Evolutionary conservation across 805 yeast genomes (phyloP), one percentile per base, ranked within the genome.

Genomic region (Kluyveromyces aestuarii): DNA sequence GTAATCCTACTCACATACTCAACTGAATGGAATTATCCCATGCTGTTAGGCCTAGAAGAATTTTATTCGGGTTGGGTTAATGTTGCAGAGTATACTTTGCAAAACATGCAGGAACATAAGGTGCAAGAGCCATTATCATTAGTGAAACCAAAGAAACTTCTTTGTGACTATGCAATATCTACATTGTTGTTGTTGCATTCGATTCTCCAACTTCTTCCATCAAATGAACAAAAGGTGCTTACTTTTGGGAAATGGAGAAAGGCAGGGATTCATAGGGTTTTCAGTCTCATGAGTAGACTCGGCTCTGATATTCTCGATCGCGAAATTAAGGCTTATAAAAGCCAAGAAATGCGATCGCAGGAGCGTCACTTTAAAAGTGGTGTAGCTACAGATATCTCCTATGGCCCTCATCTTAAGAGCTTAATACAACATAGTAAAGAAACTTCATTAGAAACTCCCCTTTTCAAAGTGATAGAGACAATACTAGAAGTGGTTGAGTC

Each of bases 131-230:
- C 37, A n/a, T 37, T 49, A 5, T 30, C 42, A 35, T 48, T 57
- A 16, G 46, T 54, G 4, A 55, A 53, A 40, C 49, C 58, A 6
- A 57, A 57, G n/a, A 53, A 54, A 46, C 17, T 50, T 37, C 51
- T 87, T 25, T 68, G 76, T 51, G 96, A 89, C 49, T 90, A 86
- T 63, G 75, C 84, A 14, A 67, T 83, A 45, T 73, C 86, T 2
- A 81, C 95, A 0, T 70, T 88, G 71, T 75, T 86, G 38, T 72
- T 91, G 40, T 70, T 88, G 35, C 81, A 82, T 55, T 80, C 88
- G 1, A 72, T 90, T 17, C 72, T 79, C 13, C 75, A 71, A 54
- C 79, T 59, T 50, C 65, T 55, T 56, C 64, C 53, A 40, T 57
- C 50, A 58, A 59, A 50, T 57, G 66, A 56, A 58, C 76, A 52